Conservation (phyloP, 1,284 basidiomycete genomes). For the Tylopilus orsonianus region DNA sequence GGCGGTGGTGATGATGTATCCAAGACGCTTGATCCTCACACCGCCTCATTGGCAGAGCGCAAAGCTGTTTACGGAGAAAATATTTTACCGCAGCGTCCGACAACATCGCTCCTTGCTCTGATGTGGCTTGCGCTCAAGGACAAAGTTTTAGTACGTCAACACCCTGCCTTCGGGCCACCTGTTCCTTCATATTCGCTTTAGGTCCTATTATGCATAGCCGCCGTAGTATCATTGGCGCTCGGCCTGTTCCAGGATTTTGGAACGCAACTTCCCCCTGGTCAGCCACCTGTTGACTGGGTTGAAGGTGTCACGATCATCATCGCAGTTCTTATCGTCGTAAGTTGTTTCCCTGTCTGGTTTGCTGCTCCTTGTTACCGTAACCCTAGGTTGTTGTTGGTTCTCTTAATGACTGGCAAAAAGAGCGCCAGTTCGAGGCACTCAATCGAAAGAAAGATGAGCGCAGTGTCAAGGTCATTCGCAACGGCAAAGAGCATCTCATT, state of each 20-base stretch:
- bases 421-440: conserved; percentile 89
- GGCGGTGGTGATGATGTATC: conserved; percentile 31
- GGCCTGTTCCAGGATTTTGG: conserved; percentile 95
- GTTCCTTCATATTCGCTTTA: conserved; percentile 32
- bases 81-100: conserved; percentile 72
- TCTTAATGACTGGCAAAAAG: conserved; percentile 96
- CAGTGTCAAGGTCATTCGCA: conserved; percentile 87
- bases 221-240: conserved; percentile 89
- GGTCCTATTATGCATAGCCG: conserved; percentile 89
- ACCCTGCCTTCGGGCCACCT: background rate
- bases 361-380: conserved; percentile 2
- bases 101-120: conserved; percentile 79
- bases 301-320: conserved; percentile 97
- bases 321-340: conserved; percentile 81
- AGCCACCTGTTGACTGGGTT: conserved; percentile 90
- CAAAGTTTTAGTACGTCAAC: conserved; percentile 79
- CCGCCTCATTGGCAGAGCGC: conserved; percentile 63
- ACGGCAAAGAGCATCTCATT: conserved; percentile 76
- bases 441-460: conserved; percentile 98
- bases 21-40: conserved; percentile 38
- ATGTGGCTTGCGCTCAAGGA: conserved; percentile 97
- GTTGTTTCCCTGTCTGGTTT: conserved; percentile 26
- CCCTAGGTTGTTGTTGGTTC: conserved; percentile 79
- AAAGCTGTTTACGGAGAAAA: conserved; percentile 83
- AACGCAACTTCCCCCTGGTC: conserved; percentile 52